Evolutionary conservation across 2,329 filamentous ascomycete species (phyloP), one percentile per base, ranked within the genome.

Genomic region (Xylariaceae sp.): DNA sequence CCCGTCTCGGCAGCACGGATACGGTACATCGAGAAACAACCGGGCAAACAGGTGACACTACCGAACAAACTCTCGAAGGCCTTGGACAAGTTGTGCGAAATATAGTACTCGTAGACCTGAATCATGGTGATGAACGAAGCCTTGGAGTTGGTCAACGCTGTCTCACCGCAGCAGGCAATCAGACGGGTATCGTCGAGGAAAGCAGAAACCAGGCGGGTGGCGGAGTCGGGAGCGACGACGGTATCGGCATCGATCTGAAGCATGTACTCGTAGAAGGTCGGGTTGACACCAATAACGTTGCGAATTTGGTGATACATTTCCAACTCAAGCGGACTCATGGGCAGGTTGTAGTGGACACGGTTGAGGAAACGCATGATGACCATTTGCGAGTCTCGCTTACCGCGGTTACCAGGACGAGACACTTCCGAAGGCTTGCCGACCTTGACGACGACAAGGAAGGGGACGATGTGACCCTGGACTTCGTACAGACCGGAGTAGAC

Each of bases 41-140:
- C 94, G 23, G 94, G 94, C 72, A 99, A 81, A 82, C 94, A 99
- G 54, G 94, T 99, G 68, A 99, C 93, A 67, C 90, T 96, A 59
- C 93, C 94, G 72, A 99, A 99, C 69, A 99, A 82, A 77, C 89
- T 94, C 76, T 97, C 93, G 74, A 99, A 99, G 10, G 93, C 94
- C 78, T 99, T 97, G 68, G 90, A 88, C 67, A 99, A 77, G 74
- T 97, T 96, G 80, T 99, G 93, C 55, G 93, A 97, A 70, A 99
- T 99, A 79, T 92, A 99, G 82, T 99, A 99, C 76, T 99, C 93
- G 80, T 97, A 99, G 39, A 99, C 93, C 76, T 99, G 94, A 73
- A 99, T 99, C 93, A 97, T 97, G 55, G 94, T 99, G 67, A 96
- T 86, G 71, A 95, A 91, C 0, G 93, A 97, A 5, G 88, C 83